Evolutionary conservation across 805 yeast species (phyloP).

Genomic region (Candida koratica): DNA sequence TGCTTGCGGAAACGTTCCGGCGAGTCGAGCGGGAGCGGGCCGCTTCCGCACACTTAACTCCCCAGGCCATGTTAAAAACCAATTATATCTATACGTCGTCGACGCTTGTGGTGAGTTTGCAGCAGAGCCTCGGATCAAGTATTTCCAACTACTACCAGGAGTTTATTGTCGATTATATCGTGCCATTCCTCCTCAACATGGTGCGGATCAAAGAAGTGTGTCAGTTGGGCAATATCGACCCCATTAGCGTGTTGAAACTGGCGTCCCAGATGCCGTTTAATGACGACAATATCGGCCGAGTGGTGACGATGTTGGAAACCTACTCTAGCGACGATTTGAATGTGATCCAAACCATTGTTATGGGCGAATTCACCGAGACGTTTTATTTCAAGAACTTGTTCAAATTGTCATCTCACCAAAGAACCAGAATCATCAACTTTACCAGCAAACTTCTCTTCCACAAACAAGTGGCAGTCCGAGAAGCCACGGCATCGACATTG

Average conservation of each 20-base stretch:
- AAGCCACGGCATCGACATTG: conserved; percentile 66
- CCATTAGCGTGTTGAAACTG: conserved; percentile 42
- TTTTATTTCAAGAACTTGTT: conserved; percentile 68
- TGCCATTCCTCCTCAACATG: conserved; percentile 67
- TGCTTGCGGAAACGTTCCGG: conserved; percentile 43
- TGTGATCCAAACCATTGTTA: conserved; percentile 52
- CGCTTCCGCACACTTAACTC: conserved; percentile 33
- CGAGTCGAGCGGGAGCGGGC: conserved; percentile 41
- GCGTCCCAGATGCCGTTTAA: conserved; percentile 43
- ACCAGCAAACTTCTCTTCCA: conserved; percentile 55
- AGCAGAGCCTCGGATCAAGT: conserved; percentile 50
- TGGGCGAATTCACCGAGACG: conserved; percentile 67
- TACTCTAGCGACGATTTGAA: conserved; percentile 30
- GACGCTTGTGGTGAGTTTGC: conserved; percentile 60
- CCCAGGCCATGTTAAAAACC: conserved; percentile 57
- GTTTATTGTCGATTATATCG: conserved; percentile 44
- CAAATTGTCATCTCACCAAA: conserved; percentile 45
- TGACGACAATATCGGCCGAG: conserved; percentile 16
- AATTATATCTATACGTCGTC: conserved; percentile 61
- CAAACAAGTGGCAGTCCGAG: conserved; percentile 69
- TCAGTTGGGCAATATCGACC: conserved; percentile 58
- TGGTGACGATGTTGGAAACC: conserved; percentile 39
- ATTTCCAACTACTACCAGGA: conserved; percentile 51
- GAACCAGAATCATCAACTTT: conserved; percentile 46
- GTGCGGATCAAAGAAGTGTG: conserved; percentile 76